Conservation (phyloP, 2,329 filamentous ascomycete species). For the Apiospora kogelbergensis region DNA sequence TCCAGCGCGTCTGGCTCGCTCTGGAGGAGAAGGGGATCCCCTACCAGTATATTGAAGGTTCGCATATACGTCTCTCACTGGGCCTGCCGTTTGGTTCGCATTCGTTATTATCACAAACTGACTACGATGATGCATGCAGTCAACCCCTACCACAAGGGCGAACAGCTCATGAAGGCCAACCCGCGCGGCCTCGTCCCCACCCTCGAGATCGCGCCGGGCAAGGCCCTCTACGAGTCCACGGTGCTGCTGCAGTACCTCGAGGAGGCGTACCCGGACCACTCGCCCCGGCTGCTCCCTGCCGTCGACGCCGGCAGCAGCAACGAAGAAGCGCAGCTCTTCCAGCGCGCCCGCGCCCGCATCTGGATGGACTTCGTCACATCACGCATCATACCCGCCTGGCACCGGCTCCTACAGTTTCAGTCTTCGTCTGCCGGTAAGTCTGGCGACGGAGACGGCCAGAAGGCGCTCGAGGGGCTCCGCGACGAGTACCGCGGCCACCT, state of each 20-base stretch:
- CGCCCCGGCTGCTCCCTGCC: constrained; percentile 41
- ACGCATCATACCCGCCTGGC: constrained; percentile 54
- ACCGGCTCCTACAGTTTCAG: constrained; percentile 38
- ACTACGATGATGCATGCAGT: constrained; percentile 31
- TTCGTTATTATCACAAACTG: background rate
- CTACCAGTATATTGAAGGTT: constrained; percentile 53
- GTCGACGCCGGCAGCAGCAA: background rate
- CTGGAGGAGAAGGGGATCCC: constrained; percentile 60
- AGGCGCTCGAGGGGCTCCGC: constrained; percentile 36
- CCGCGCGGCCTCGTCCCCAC: constrained; percentile 60
- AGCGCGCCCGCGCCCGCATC: constrained; percentile 51
- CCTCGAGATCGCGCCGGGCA: constrained; percentile 34
- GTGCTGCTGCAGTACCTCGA: constrained; percentile 62
- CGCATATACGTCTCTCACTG: background rate
- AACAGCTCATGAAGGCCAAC: constrained; percentile 53
- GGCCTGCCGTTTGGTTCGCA: too few relatives aligned
- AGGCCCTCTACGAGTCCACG: constrained; percentile 56
- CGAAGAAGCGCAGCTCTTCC: constrained; percentile 43
- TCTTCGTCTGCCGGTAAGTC: constrained; percentile 16
- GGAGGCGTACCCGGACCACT: constrained; percentile 48
- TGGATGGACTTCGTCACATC: constrained; percentile 59
- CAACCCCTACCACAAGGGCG: constrained; percentile 58
- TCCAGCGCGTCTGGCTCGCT: constrained; percentile 56
- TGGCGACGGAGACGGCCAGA: constrained; percentile 13
- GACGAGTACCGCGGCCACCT: constrained; percentile 49